These are phyloP conservation scores for Citrus medica DNA, from an alignment of 345 rosid genomes.

Conservation along the genomic window DNA sequence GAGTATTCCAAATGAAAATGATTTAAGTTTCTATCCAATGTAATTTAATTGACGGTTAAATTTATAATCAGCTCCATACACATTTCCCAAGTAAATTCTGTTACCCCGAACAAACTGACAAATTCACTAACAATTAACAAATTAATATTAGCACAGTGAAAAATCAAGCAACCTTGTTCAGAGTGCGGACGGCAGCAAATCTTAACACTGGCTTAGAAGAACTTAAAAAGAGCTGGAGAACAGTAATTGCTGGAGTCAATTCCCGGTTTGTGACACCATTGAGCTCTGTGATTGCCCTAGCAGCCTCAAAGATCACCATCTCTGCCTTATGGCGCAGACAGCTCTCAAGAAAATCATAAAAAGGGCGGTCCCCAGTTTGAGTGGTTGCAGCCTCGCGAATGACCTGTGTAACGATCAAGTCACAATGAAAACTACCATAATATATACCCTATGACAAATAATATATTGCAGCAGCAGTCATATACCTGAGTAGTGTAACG, in stretches of 20 bases:
- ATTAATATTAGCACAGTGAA: neutral
- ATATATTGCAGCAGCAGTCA: neutral
- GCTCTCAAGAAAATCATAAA: constrained; percentile 93
- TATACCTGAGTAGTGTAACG: constrained; percentile 91
- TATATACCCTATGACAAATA: neutral
- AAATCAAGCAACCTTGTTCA: constrained; percentile 67
- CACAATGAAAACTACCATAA: neutral
- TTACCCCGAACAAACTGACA: neutral
- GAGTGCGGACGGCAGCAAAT: constrained; percentile 97
- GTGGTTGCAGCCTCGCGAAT: constrained; percentile 73
- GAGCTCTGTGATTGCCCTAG: constrained; percentile 98
- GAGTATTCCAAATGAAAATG: neutral
- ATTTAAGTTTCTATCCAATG: neutral
- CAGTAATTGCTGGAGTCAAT: constrained; percentile 96
- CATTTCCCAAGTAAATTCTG: neutral
- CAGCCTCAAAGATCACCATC: constrained; percentile 98
- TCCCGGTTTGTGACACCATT: constrained; percentile 89
- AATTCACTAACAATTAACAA: neutral
- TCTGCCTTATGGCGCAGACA: constrained; percentile 97
- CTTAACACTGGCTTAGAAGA: constrained; percentile 95
- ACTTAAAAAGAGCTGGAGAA: constrained; percentile 94
- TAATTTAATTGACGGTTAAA: neutral
- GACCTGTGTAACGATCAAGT: constrained; percentile 48
- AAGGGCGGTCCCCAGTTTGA: constrained; percentile 89
- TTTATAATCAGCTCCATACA: neutral